Evolutionary conservation across 148 eudicot genomes (phyloP), one percentile per base, ranked within the genome.

Genomic region (Amaranthus palmeri): DNA sequence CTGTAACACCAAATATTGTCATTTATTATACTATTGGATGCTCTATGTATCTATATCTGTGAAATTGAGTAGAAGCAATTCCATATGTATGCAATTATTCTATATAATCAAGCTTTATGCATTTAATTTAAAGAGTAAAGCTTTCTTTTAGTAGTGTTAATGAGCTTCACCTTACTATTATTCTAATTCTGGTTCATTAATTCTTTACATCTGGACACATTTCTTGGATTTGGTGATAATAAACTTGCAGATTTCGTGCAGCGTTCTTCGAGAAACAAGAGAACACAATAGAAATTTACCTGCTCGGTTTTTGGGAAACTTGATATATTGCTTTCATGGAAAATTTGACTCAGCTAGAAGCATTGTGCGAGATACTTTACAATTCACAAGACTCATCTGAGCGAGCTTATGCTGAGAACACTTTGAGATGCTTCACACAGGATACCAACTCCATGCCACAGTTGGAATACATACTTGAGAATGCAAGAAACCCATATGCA

Each of bases 311-410:
- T 71, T 64, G 58, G 72, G 68, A 61, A 62, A 57, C 68, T 68
- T 67, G 60, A 69, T 62, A 49, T 79, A 41, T 68, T 74, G 55
- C 67, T 74, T 74, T 71, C 79, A 95, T 95, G 97, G 99, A 90
- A 81, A 90, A 84, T 85, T 81, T 95, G 82, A 89, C 85, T 15
- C 97, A 92, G 76, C 79, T 95, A 78, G 99, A 95, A 80, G 88
- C 88, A 75, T 77, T 95, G 79, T 95, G 99, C 57, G 97, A 92
- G 80, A 90, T 93, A 81, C 97, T 95, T 51, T 95, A 95, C 84
- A 83, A 90, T 68, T 88, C 96, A 18, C 97, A 87, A 76, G 96
- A 95, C 82, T 86, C 97, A 67, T 85, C 89, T 72, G 99, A 95
- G 83, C 86, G 99, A 66, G 90, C 96, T 68, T 88, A 81, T 80